Evolutionary conservation across 1,284 basidiomycete species (phyloP), one percentile per base, ranked within the genome.

Genomic region (Ustilago trichophora): DNA sequence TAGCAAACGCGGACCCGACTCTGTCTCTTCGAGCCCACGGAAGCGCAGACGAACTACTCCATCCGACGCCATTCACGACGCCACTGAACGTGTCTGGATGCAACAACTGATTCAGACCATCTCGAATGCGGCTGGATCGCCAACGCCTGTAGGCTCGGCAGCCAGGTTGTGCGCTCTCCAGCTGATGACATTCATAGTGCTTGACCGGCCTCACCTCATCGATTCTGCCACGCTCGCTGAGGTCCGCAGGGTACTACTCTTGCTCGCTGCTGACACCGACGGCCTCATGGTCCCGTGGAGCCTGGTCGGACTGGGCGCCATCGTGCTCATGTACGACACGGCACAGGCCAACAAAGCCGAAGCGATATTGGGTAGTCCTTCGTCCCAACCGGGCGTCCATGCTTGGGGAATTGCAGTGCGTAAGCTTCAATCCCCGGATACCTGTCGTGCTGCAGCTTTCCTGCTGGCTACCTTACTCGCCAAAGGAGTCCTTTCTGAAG

Each of bases 381-480:
- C 13, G 29, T 15, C 34, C 6, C 18, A 24, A 21, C 34, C 32
- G 16, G 16, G n/a, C 18, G 24, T 40, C 36, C 4, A 51, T 13
- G 42, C 32, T 1, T 59, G 63, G 51, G 37, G 36, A 6, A 35
- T 66, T 12, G 56, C 63, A 2, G 27, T 47, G 3, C 59, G 53
- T 19, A 56, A 62, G 45, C 53, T 68, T 1, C 49, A 62, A 34
- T 27, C 42, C 4, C 29, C 49, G 3, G 46, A 44, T 6, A 57
- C 53, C 6, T 54, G 49, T 34, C 65, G 65, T 21, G 41, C 53
- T 31, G 42, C 58, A 13, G 65, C 65, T 2, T 55, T 50, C 21
- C 36, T 68, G 22, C 57, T 62, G 18, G 31, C 41, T 21, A 25
- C 35, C 29, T 19, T 57, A 29, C 41, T 58, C 10, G 31, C 40